phyloP scores from a whole-genome alignment of 371 early-diverging fungal genomes.

The Hamiltosporidium tvaerminnensis region DNA sequence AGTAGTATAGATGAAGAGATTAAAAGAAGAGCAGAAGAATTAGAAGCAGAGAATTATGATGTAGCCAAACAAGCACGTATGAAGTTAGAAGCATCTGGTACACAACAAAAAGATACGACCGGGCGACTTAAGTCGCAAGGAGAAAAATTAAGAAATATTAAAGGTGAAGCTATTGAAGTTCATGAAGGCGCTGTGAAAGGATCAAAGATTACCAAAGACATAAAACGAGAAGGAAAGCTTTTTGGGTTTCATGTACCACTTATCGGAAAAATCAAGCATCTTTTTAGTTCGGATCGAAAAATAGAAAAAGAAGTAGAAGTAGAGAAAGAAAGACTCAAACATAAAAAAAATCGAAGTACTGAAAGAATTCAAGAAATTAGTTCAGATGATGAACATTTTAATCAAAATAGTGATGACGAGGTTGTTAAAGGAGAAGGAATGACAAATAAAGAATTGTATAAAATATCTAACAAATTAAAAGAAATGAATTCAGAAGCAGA shows the following conservation, averaged over 20 bases:
- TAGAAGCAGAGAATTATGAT: conserved; percentile 39
- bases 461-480: conserved; percentile 18
- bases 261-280: conserved; percentile 22
- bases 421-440: conserved; percentile 18
- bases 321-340: background rate
- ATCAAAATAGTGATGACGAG: conserved; percentile 8
- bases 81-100: conserved; percentile 24
- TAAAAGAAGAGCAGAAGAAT: conserved; percentile 20
- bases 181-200: conserved; percentile 35
- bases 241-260: conserved; percentile 25
- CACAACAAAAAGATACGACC: conserved; percentile 37
- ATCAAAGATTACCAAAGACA: conserved; percentile 24
- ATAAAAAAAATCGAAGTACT: conserved; percentile 2
- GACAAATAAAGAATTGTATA: conserved; percentile 37
- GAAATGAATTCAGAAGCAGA: conserved; percentile 31
- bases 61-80: conserved; percentile 19
- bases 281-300: conserved; percentile 12
- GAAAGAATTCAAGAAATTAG: conserved; percentile 7
- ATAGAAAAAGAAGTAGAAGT: conserved; percentile 9
- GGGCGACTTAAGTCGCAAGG: conserved; percentile 30
- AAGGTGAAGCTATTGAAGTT: conserved; percentile 16
- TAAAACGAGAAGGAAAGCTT: conserved; percentile 31
- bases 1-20: conserved; percentile 9
- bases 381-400: background rate
- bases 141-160: conserved; percentile 31